Percentiles rank a stretch among this genome's conserved stretches.
Evolutionary conservation across 2,329 filamentous ascomycete genomes (phyloP).

Genomic region (Colletotrichum sp.): DNA sequence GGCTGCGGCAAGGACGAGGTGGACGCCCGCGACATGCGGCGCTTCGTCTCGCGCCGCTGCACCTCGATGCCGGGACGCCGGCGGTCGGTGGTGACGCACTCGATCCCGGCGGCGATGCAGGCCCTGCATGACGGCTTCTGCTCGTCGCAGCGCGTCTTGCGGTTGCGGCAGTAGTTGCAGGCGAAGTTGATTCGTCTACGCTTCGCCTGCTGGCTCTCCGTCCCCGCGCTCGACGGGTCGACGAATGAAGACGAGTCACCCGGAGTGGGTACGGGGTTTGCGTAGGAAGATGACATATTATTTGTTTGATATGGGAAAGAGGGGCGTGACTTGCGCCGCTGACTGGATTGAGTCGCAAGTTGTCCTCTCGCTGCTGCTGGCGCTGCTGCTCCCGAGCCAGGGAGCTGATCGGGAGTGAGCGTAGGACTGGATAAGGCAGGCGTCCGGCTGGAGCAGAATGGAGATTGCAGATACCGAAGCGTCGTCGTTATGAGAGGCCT

Average conservation of each 20-base stretch:
- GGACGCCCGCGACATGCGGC: not conserved
- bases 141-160: constrained; percentile 34
- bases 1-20: not conserved
- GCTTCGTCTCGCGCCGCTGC: constrained; percentile 12
- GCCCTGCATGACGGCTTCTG: constrained; percentile 29
- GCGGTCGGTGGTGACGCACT: constrained; percentile 30
- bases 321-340: not conserved
- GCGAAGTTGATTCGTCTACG: constrained; percentile 21
- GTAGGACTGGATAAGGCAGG: not conserved
- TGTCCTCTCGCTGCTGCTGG: not conserved
- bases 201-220: not conserved
- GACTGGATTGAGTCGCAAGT: not conserved
- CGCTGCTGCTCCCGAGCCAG: not conserved
- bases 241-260: not conserved
- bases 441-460: not conserved
- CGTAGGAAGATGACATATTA: not conserved
- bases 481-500: not conserved
- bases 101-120: constrained; percentile 33
- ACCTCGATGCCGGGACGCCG: constrained; percentile 25
- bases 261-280: not conserved
- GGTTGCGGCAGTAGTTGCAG: constrained; percentile 31
- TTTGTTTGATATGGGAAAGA: not conserved
- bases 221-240: not conserved
- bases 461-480: constrained; percentile 1
- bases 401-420: not conserved